Percentiles rank a stretch among this genome's conserved stretches.
Conservation (phyloP, 192 early-diverging fungal genomes). For the Podila verticillata region DNA sequence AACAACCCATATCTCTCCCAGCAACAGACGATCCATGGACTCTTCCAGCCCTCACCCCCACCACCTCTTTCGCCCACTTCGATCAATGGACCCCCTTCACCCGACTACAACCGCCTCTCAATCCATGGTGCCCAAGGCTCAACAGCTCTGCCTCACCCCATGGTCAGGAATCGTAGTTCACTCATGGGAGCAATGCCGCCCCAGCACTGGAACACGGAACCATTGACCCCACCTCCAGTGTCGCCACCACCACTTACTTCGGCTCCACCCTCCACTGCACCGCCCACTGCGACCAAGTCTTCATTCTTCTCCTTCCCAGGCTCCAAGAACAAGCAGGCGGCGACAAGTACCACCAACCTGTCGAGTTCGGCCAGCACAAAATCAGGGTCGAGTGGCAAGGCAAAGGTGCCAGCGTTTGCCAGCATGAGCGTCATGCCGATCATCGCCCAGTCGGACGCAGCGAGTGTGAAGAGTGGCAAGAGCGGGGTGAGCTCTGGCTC, state of each 20-base stretch:
- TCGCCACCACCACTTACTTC: slow-evolving; percentile 34
- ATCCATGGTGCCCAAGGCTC: slow-evolving; percentile 25
- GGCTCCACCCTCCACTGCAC: slow-evolving; percentile 6
- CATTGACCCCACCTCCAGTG: slow-evolving; percentile 38
- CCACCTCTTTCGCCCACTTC: slow-evolving; percentile 30
- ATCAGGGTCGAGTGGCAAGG: slow-evolving; percentile 12
- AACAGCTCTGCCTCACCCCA: slow-evolving; percentile 36
- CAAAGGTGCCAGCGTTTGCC: slow-evolving; percentile 6
- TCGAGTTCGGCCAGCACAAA: slow-evolving; percentile 22
- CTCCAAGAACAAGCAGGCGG: slow-evolving; percentile 30
- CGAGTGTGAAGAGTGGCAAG: slow-evolving; percentile 16
- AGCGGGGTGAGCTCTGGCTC: slow-evolving; percentile 10
- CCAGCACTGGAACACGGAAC: slow-evolving; percentile 48
- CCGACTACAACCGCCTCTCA: slow-evolving; percentile 31
- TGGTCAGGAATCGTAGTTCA: slow-evolving; percentile 38
- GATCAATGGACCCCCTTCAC: slow-evolving; percentile 7
- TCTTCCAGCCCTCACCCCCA: slow-evolving; percentile 44
- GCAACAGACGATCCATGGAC: slow-evolving; percentile 34
- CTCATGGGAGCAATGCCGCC: slow-evolving; percentile 25
- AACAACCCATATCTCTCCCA: slow-evolving; percentile 27
- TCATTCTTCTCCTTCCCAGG: slow-evolving; percentile 49
- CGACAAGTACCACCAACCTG: slow-evolving; percentile 4
- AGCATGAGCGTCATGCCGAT: slow-evolving; percentile 8
- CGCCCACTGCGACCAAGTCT: slow-evolving; percentile 11
- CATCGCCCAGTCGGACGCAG: slow-evolving; percentile 12